Conservation (phyloP, 2,329 filamentous ascomycete genomes). For the Pseudogymnoascus sp. region DNA sequence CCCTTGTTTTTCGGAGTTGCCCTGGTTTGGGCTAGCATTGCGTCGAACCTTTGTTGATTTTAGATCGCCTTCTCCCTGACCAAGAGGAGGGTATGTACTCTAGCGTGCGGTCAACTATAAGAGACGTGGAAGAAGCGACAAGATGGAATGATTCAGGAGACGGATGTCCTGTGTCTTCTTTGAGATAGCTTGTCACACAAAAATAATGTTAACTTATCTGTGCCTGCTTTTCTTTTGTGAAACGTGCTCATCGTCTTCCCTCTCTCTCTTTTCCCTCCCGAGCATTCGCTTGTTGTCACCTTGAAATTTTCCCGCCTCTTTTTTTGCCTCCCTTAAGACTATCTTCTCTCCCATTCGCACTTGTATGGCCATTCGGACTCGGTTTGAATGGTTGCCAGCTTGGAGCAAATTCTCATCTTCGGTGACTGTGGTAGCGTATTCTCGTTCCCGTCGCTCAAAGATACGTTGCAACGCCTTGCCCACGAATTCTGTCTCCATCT, state of each 20-base stretch:
- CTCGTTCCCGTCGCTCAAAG: slow-evolving; percentile 31
- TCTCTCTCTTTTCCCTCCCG: slow-evolving; percentile 11
- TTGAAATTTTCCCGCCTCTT: slow-evolving; percentile 27
- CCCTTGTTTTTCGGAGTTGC: slow-evolving; percentile 22
- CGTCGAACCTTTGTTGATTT: slow-evolving; percentile 17
- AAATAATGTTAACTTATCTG: slow-evolving; percentile 9
- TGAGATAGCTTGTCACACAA: slow-evolving; percentile 5
- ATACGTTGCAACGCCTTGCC: slow-evolving; percentile 32
- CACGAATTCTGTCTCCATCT: slow-evolving; percentile 34
- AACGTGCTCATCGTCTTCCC: slow-evolving; percentile 3
- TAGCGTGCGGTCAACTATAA: slow-evolving; percentile 5
- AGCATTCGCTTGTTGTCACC: slow-evolving; percentile 28
- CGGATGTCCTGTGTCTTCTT: slow-evolving; percentile 1
- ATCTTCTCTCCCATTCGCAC: slow-evolving; percentile 58
- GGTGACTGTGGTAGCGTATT: slow-evolving; percentile 46
- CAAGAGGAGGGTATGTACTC: slow-evolving; percentile 8
- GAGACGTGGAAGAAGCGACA: slow-evolving; percentile 8
- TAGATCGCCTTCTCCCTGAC: slow-evolving; percentile 10
- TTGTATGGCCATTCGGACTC: slow-evolving; percentile 44
- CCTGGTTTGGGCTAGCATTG: slow-evolving; percentile 22
- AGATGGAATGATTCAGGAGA: slow-evolving; percentile 5
- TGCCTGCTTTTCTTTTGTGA: slow-evolving; percentile 8
- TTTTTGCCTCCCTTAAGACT: slow-evolving; percentile 41
- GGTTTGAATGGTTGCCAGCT: slow-evolving; percentile 24
- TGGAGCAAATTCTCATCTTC: slow-evolving; percentile 37